A percentile compares a stretch with the other conserved stretches of the same genome.
Evolutionary conservation across 306 rosid species (phyloP).

Genomic region (Rosa chinensis): DNA sequence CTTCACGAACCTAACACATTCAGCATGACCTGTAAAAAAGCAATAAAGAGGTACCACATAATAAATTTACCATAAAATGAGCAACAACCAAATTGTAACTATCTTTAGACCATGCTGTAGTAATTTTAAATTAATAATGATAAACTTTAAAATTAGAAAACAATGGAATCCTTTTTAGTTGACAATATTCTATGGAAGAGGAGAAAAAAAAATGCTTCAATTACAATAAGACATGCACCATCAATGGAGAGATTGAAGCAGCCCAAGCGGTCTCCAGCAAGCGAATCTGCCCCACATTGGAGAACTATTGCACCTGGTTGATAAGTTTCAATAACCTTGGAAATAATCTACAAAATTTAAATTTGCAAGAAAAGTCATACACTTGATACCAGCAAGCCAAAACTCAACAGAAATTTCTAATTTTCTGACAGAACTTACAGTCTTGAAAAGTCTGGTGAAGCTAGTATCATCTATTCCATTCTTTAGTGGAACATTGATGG

Average conservation of each 20-base stretch:
- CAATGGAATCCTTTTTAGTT: neutral
- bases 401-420: constrained; percentile 18
- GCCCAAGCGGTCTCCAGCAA: constrained; percentile 99
- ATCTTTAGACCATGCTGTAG: neutral
- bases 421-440: constrained; percentile 56
- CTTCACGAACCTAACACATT: constrained; percentile 93
- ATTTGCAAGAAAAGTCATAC: constrained; percentile 21
- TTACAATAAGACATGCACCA: constrained; percentile 73
- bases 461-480: constrained; percentile 98
- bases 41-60: constrained; percentile 18
- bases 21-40: constrained; percentile 78
- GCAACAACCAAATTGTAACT: neutral
- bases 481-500: constrained; percentile 95
- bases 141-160: neutral
- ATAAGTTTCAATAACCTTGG: constrained; percentile 96
- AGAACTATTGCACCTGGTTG: constrained; percentile 94
- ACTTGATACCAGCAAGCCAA: constrained; percentile 22
- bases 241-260: constrained; percentile 99
- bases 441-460: constrained; percentile 93
- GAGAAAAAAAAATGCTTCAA: constrained; percentile 28
- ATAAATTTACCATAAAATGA: constrained; percentile 18
- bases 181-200: constrained; percentile 1
- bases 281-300: constrained; percentile 99
- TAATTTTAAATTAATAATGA: neutral
- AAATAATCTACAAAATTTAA: constrained; percentile 62